Evolutionary conservation across 768 basidiomycete genomes (phyloP).

Genomic region (Rubroboletus satanas): DNA sequence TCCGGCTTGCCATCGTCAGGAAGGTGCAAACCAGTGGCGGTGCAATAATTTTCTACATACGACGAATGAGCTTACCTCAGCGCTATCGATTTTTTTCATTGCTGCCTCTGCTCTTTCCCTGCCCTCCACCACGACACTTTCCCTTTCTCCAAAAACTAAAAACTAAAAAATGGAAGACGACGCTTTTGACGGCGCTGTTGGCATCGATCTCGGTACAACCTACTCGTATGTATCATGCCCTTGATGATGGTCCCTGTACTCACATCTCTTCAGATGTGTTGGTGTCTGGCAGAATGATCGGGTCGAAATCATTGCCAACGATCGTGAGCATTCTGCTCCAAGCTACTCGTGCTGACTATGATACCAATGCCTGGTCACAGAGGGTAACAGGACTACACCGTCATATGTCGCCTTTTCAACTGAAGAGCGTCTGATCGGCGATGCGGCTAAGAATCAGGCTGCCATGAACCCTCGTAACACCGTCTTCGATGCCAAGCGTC

Average conservation of each 20-base stretch:
- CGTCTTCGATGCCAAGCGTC: slow-evolving; percentile 98
- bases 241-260: slow-evolving; percentile 21
- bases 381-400: slow-evolving; percentile 98
- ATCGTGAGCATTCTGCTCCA: slow-evolving; percentile 56
- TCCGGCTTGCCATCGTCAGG: slow-evolving; percentile 26
- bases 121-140: slow-evolving; percentile 33
- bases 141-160: slow-evolving; percentile 30
- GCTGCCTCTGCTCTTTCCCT: slow-evolving; percentile 13
- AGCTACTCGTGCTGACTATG: background rate
- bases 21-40: slow-evolving; percentile 24
- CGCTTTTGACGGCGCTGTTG: slow-evolving; percentile 89
- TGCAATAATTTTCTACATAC: slow-evolving; percentile 26
- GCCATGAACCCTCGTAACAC: slow-evolving; percentile 99
- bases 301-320: slow-evolving; percentile 98
- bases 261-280: slow-evolving; percentile 65
- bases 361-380: slow-evolving; percentile 35
- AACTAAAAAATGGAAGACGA: slow-evolving; percentile 77
- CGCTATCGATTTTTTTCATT: slow-evolving; percentile 36
- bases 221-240: slow-evolving; percentile 67
- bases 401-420: slow-evolving; percentile 98
- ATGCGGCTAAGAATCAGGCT: slow-evolving; percentile 98
- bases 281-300: slow-evolving; percentile 99
- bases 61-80: slow-evolving; percentile 52
- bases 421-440: slow-evolving; percentile 96
- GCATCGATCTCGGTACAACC: slow-evolving; percentile 96